These are phyloP conservation scores for Aspergillus candidus DNA, from an alignment of 2,329 filamentous ascomycete species.

Conservation along the genomic window DNA sequence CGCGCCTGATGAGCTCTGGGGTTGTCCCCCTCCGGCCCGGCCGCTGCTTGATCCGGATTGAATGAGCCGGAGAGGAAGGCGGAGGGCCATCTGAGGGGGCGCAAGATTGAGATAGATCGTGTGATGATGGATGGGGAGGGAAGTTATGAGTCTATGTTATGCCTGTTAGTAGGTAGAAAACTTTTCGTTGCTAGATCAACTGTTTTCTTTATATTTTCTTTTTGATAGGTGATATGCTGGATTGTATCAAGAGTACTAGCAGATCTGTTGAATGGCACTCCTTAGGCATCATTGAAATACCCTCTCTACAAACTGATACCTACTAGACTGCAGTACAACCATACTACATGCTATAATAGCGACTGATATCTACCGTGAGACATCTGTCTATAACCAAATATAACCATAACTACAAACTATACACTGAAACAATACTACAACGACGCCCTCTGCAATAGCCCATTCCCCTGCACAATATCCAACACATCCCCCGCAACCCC, in stretches of 20 bases:
- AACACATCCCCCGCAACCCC: constrained; percentile 51
- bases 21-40: neutral
- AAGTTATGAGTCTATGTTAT: constrained; percentile 23
- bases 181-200: constrained; percentile 20
- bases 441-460: constrained; percentile 18
- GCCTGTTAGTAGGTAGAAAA: constrained; percentile 28
- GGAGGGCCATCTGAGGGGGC: constrained; percentile 15
- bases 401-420: neutral
- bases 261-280: too few relatives aligned
- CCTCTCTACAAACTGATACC: too few relatives aligned
- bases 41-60: constrained; percentile 9
- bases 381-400: too few relatives aligned
- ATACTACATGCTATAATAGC: too few relatives aligned
- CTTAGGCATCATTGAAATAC: too few relatives aligned
- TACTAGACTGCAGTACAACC: too few relatives aligned
- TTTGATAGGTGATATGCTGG: neutral
- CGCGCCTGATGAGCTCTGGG: constrained; percentile 19
- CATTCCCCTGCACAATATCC: constrained; percentile 31
- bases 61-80: constrained; percentile 4
- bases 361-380: too few relatives aligned
- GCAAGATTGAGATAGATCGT: constrained; percentile 20
- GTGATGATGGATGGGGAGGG: constrained; percentile 23
- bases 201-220: constrained; percentile 10
- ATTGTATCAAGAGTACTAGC: too few relatives aligned
- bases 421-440: constrained; percentile 12